Percentiles rank a stretch among this genome's conserved stretches.
phyloP scores from a whole-genome alignment of 78 protist genomes.

The Dictyostelium citrinum region DNA sequence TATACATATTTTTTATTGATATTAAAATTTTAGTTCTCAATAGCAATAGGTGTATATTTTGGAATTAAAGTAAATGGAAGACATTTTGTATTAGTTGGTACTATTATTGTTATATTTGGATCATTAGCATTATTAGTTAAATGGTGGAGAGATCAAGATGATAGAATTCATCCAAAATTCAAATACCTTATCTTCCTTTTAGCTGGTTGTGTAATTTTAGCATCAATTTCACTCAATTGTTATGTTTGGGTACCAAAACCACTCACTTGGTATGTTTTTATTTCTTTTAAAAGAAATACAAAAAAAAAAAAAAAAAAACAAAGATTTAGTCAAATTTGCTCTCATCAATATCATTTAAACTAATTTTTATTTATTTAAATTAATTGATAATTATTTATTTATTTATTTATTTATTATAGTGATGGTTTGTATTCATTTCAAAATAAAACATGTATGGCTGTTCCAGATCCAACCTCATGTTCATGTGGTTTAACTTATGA shows the following conservation, averaged over 20 bases:
- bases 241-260: constrained; percentile 40
- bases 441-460: not conserved
- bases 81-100: constrained; percentile 44
- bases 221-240: constrained; percentile 24
- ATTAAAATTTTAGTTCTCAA: constrained; percentile 33
- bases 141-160: constrained; percentile 76
- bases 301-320: not conserved
- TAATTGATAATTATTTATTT: not conserved
- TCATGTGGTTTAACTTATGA: not conserved
- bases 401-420: not conserved
- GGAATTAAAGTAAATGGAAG: constrained; percentile 37
- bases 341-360: too few species aligned
- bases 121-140: constrained; percentile 30
- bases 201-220: not conserved
- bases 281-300: not conserved
- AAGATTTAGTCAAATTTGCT: too few species aligned
- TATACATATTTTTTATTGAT: not conserved
- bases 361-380: too few species aligned
- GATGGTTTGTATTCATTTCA: not conserved
- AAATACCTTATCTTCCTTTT: constrained; percentile 27
- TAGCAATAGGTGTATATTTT: constrained; percentile 57
- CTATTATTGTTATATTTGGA: not conserved
- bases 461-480: not conserved
- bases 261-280: not conserved
- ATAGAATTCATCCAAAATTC: constrained; percentile 69